Evolutionary conservation across 768 basidiomycete genomes (phyloP).

Genomic region (Suillus ampliporus): DNA sequence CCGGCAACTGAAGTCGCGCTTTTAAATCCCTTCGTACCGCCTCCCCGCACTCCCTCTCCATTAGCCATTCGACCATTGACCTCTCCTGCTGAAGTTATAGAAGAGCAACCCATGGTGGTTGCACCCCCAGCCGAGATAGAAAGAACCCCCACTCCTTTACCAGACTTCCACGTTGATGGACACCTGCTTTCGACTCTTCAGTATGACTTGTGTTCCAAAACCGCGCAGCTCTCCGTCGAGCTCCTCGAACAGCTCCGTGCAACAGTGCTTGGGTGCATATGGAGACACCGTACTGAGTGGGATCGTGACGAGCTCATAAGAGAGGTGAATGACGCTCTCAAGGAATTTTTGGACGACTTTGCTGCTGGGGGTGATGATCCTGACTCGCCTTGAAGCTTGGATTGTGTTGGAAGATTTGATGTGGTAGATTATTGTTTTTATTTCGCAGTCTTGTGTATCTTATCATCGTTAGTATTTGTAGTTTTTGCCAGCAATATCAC

Average conservation of each 20-base stretch:
- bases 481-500: background rate
- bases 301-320: conserved; percentile 69
- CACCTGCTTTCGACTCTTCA: conserved; percentile 54
- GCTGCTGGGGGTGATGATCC: conserved; percentile 26
- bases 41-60: background rate
- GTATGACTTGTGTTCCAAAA: conserved; percentile 54
- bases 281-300: conserved; percentile 85
- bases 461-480: conserved; percentile 15
- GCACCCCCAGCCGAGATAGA: conserved; percentile 48
- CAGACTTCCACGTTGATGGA: conserved; percentile 75
- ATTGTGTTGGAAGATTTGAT: background rate
- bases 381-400: conserved; percentile 13
- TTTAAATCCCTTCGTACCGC: background rate
- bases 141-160: conserved; percentile 70
- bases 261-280: conserved; percentile 77
- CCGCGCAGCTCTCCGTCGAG: conserved; percentile 74
- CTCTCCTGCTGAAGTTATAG: conserved; percentile 8
- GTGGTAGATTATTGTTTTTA: conserved; percentile 23
- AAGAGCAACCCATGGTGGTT: conserved; percentile 27
- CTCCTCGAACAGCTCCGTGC: conserved; percentile 95
- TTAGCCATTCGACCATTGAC: background rate
- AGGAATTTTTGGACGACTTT: conserved; percentile 73
- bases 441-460: conserved; percentile 24
- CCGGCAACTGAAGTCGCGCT: background rate
- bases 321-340: conserved; percentile 61